These are phyloP conservation scores for Saururus chinensis DNA, from an alignment of 164 flowering plant species.

Conservation along the genomic window DNA sequence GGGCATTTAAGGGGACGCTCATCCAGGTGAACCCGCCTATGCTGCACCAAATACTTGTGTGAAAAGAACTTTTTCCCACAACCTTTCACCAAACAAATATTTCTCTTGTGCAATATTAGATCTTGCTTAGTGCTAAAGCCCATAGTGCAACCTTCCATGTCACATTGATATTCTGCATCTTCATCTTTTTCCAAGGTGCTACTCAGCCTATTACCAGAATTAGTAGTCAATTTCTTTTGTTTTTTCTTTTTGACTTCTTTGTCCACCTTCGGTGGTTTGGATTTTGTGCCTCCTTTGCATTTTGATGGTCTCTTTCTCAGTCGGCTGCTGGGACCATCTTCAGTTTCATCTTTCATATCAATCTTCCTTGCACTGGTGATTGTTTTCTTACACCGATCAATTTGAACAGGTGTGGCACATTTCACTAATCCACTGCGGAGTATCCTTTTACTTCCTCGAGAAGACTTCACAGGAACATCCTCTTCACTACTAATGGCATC, in stretches of 20 bases:
- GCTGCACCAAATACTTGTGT: conserved; percentile 93
- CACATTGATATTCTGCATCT: conserved; percentile 54
- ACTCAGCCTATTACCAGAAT: not conserved
- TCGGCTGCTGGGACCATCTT: conserved; percentile 81
- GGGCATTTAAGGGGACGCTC: conserved; percentile 95
- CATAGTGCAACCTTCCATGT: conserved; percentile 89
- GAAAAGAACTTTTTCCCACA: conserved; percentile 97
- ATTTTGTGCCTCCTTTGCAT: conserved; percentile 7
- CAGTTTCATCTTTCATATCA: conserved; percentile 31
- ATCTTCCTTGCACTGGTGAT: conserved; percentile 7
- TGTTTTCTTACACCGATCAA: conserved; percentile 9
- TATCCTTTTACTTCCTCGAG: conserved; percentile 13
- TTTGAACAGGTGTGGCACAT: conserved; percentile 17
- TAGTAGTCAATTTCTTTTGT: conserved; percentile 18
- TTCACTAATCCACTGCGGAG: conserved; percentile 20
- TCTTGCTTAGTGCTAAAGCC: conserved; percentile 70
- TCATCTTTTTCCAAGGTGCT: conserved; percentile 20
- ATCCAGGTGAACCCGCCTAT: conserved; percentile 81
- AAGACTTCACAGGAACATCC: conserved; percentile 16
- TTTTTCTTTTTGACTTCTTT: conserved; percentile 26
- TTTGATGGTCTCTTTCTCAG: conserved; percentile 41
- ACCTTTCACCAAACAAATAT: conserved; percentile 79
- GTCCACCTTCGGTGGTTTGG: conserved; percentile 20
- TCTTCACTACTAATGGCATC: conserved; percentile 14
- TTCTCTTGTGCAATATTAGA: conserved; percentile 59